Conservation (phyloP, 352 stramenopile genomes). For the Globisporangium orthogonon region DNA sequence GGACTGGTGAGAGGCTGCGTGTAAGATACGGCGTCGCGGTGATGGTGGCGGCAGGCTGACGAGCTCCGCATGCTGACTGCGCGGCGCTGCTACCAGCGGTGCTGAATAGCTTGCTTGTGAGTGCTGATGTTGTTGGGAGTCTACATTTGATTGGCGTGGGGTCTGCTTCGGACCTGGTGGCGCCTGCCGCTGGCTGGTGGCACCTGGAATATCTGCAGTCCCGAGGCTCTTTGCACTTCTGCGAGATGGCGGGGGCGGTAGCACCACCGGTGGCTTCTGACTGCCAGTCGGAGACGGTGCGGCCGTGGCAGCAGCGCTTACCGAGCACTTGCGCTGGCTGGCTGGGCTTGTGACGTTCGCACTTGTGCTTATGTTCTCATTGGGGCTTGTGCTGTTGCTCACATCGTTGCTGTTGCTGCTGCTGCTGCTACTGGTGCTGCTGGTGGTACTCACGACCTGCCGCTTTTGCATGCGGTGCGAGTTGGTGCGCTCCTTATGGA, state of each 20-base stretch:
- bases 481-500: constrained; percentile 79
- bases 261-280: not conserved
- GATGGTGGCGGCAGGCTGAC: constrained; percentile 6
- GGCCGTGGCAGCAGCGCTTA: constrained; percentile 6
- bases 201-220: not conserved
- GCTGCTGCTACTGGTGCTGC: not conserved
- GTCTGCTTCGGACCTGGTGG: constrained; percentile 1
- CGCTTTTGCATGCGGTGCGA: constrained; percentile 70
- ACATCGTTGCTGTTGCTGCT: not conserved
- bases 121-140: constrained; percentile 4
- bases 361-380: not conserved
- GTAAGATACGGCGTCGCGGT: constrained; percentile 17
- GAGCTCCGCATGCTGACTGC: constrained; percentile 10
- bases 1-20: not conserved
- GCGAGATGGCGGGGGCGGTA: not conserved
- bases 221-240: not conserved
- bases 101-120: not conserved
- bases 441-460: constrained; percentile 17
- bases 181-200: not conserved
- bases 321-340: constrained; percentile 14
- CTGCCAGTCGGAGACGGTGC: not conserved
- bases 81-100: not conserved
- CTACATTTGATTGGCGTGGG: not conserved
- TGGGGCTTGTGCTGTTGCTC: not conserved
- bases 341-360: not conserved